Base-by-base conservation (phyloP, 305 asterid genomes). In the Petunia hybrid region DNA sequence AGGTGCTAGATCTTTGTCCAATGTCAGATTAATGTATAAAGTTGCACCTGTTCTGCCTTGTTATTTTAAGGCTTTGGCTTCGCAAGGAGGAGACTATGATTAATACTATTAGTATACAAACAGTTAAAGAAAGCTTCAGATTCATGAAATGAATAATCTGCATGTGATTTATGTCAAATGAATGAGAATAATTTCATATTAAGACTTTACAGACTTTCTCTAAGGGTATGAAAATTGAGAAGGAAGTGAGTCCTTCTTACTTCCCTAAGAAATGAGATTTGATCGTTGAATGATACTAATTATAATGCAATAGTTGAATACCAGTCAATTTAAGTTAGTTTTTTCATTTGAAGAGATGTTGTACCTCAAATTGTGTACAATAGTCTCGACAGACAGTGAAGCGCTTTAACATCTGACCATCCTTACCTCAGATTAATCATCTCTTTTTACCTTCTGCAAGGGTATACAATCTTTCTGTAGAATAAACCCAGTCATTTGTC, bases 1-100 rank as follows among this genome's bases (percentile, higher is more conserved):
- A 51, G 9, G 42, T 35, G 78, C 78, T 36, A 51, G 46, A 51
- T 73, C 46, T 12, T 55, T 73, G 35, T 56, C 46, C 78, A 36
- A 36, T 13, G 31, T 22, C 31, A 22, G 31, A 22, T 22, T 22
- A 22, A 22, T 22, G 31, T 22, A 22, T 42, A 60, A 39, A 22
- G 66, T 4, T 60, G 39, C 8, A 60, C 2, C 12, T 22, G 66
- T 61, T 31, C 40, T 22, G 66, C 13, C 66, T 61, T 61, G 3
- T 31, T 31, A 2, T 61, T 61, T 31, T 31, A 9, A 39, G 40
- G 66, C 12, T 8, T 61, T 61, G 22, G 4, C 31, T 22, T 22
- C 31, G 31, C 31, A 61, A 61, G 40, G 40, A 31, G 66, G 66
- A 61, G 13, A 61, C 40, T 31, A 22, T 61, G 41, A 13, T 61